Conservation (phyloP, 352 stramenopile species). For the Plasmopara muralis region DNA sequence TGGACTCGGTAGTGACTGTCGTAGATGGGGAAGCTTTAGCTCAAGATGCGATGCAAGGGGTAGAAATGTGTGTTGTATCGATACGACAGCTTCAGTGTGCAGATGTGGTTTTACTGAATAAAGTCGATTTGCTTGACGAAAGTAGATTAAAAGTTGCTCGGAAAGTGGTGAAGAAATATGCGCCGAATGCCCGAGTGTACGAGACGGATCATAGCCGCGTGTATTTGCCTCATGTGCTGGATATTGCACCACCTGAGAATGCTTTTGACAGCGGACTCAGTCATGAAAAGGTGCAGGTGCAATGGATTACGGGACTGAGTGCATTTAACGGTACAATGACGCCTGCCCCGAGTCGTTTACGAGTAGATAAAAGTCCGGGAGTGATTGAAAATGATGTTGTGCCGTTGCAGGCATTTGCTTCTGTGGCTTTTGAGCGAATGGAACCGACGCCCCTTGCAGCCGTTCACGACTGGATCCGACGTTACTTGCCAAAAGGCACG, state of each 20-base stretch:
- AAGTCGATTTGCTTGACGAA: conserved; percentile 59
- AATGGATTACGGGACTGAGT: conserved; percentile 51
- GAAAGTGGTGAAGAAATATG: conserved; percentile 32
- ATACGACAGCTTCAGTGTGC: conserved; percentile 58
- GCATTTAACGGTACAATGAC: conserved; percentile 9
- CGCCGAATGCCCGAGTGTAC: conserved; percentile 53
- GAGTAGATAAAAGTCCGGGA: conserved; percentile 14
- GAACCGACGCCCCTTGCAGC: conserved; percentile 36
- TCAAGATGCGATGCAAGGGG: conserved; percentile 25
- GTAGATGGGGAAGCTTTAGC: conserved; percentile 68
- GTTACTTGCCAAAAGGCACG: conserved; percentile 26
- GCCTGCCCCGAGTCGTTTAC: conserved; percentile 10
- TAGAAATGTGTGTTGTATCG: conserved; percentile 36
- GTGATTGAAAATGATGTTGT: neutral
- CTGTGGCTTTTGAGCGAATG: conserved; percentile 40
- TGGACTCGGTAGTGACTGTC: conserved; percentile 72
- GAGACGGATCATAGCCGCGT: conserved; percentile 56
- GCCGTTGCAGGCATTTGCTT: conserved; percentile 26
- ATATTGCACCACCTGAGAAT: conserved; percentile 53
- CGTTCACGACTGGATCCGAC: conserved; percentile 43
- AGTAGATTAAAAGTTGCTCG: conserved; percentile 20
- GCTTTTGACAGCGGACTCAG: conserved; percentile 43
- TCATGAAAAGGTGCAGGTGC: conserved; percentile 54
- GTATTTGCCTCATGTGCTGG: conserved; percentile 66
- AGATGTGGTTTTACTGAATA: conserved; percentile 80